Conservation (phyloP, 768 basidiomycete species). For the Amyloporia xantha region DNA sequence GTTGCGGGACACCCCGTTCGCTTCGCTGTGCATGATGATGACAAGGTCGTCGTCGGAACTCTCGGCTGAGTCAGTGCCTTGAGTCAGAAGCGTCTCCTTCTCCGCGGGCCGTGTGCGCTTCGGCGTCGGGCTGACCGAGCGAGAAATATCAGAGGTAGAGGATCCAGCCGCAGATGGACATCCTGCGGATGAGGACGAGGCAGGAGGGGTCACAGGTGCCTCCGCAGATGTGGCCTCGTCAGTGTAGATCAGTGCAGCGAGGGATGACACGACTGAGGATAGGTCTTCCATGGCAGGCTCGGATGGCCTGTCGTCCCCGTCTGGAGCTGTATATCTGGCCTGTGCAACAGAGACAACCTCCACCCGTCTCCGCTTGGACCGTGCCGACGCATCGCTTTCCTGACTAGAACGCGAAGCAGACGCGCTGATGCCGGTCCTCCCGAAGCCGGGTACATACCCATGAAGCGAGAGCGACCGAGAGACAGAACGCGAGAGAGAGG, state of each 20-base stretch:
- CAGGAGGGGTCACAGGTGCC: not conserved
- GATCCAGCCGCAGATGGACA: too few species aligned
- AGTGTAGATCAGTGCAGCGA: not conserved
- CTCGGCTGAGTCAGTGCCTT: not conserved
- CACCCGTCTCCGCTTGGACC: conserved; percentile 8
- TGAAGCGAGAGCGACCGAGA: not conserved
- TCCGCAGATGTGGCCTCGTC: not conserved
- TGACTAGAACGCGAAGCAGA: conserved; percentile 8
- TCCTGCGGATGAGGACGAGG: not conserved
- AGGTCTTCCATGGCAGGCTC: not conserved
- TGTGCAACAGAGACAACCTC: conserved; percentile 7
- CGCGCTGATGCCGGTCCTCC: conserved; percentile 3
- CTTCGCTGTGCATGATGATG: conserved; percentile 12
- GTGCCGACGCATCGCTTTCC: conserved; percentile 2
- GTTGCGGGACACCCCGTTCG: conserved; percentile 6
- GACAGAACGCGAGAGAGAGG: not conserved
- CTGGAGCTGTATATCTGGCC: too few species aligned
- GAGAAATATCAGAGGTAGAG: too few species aligned
- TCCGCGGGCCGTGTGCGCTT: not conserved
- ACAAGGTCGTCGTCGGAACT: conserved; percentile 14
- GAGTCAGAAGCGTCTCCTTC: not conserved
- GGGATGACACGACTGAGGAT: not conserved
- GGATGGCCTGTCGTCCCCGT: too few species aligned
- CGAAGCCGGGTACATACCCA: not conserved
- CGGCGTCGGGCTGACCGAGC: too few species aligned